Conservation (phyloP, 306 rosid genomes). For the Mimosa pudica region DNA sequence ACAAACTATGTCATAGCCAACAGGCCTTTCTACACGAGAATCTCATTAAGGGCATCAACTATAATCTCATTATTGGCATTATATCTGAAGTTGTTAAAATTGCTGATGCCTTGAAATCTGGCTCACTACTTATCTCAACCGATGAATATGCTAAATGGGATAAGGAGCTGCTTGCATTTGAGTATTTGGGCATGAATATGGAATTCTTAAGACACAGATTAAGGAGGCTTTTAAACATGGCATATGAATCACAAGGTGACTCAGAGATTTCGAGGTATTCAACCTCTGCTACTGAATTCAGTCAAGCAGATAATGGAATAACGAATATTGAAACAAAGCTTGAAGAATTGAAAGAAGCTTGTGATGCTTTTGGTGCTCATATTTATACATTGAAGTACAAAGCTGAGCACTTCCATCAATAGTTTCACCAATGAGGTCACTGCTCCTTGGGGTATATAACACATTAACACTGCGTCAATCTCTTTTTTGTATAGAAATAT, state of each 20-base stretch:
- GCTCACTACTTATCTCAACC: conserved; percentile 49
- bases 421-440: conserved; percentile 55
- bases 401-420: conserved; percentile 51
- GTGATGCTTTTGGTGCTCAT: conserved; percentile 57
- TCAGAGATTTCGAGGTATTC: conserved; percentile 46
- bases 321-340: conserved; percentile 67
- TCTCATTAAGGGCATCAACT: conserved; percentile 58
- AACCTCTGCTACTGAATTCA: conserved; percentile 46
- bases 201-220: conserved; percentile 62
- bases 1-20: conserved; percentile 70
- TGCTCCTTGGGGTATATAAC: conserved; percentile 58
- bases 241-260: conserved; percentile 49
- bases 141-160: conserved; percentile 71
- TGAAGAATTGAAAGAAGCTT: conserved; percentile 69
- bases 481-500: background rate
- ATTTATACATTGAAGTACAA: conserved; percentile 58
- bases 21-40: conserved; percentile 73
- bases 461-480: background rate
- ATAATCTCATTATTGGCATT: conserved; percentile 57
- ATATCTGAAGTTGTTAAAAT: conserved; percentile 63
- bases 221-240: conserved; percentile 57
- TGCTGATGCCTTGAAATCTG: conserved; percentile 62
- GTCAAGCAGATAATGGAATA: conserved; percentile 53
- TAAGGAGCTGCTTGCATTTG: conserved; percentile 63
- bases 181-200: conserved; percentile 79